A percentile compares a stretch with the other conserved stretches of the same genome.
These are phyloP conservation scores for Leccinum truebloodii DNA, from an alignment of 768 basidiomycete species.

Conservation along the genomic window DNA sequence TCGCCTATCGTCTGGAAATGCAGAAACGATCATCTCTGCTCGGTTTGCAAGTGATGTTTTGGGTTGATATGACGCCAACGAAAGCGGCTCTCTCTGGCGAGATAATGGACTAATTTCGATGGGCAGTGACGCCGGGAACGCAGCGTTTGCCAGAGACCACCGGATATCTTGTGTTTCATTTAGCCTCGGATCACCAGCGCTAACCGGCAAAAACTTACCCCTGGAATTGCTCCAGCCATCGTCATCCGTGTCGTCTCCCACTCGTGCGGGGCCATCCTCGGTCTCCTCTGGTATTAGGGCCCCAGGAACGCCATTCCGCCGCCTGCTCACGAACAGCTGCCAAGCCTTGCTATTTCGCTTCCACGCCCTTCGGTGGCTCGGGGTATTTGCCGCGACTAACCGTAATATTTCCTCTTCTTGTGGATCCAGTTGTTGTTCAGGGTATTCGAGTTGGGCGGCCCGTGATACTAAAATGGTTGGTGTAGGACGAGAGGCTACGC, in stretches of 20 bases:
- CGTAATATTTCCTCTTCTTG: constrained; percentile 56
- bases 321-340: constrained; percentile 53
- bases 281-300: constrained; percentile 38
- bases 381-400: constrained; percentile 67
- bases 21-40: constrained; percentile 33
- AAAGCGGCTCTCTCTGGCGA: constrained; percentile 41
- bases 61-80: constrained; percentile 59
- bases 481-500: not conserved
- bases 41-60: constrained; percentile 46
- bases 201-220: constrained; percentile 22
- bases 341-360: constrained; percentile 62
- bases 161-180: constrained; percentile 22
- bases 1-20: constrained; percentile 21
- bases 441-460: constrained; percentile 19
- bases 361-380: constrained; percentile 75
- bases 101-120: constrained; percentile 51
- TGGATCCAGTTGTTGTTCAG: constrained; percentile 32
- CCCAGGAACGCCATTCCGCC: constrained; percentile 30
- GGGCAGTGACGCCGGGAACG: constrained; percentile 60
- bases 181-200: constrained; percentile 2
- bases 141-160: constrained; percentile 31
- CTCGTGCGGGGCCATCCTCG: constrained; percentile 30
- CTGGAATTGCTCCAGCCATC: constrained; percentile 28
- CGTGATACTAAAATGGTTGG: constrained; percentile 1
- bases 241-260: constrained; percentile 19